Conservation (phyloP, 441 rosid genomes). For the Capsella rubella region DNA sequence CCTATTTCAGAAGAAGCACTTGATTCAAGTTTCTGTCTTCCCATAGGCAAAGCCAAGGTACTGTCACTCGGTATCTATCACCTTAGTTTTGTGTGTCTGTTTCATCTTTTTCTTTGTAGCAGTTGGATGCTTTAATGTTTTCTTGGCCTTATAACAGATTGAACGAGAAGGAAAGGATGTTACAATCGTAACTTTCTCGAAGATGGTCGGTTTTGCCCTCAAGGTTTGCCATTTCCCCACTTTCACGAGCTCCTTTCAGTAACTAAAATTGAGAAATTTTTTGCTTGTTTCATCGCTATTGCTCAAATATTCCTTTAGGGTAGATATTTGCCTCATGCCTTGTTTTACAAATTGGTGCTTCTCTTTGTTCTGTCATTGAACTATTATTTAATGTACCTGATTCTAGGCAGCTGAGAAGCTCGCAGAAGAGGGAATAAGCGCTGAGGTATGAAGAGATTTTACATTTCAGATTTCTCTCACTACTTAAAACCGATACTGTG, state of each 20-base stretch:
- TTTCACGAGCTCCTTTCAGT: background rate
- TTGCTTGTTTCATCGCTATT: background rate
- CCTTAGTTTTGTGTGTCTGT: background rate
- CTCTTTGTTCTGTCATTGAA: constrained; percentile 17
- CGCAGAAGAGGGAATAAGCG: constrained; percentile 88
- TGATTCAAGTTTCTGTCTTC: constrained; percentile 96
- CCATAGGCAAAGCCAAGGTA: constrained; percentile 98
- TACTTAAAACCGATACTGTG: background rate
- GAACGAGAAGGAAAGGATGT: constrained; percentile 98
- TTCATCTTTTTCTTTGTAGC: constrained; percentile 13
- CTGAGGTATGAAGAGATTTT: constrained; percentile 65
- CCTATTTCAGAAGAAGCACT: constrained; percentile 91
- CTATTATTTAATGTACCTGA: background rate
- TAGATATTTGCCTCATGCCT: background rate
- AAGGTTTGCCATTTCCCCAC: constrained; percentile 59
- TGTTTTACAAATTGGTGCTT: background rate
- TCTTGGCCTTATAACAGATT: constrained; percentile 55
- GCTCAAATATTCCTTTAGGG: background rate
- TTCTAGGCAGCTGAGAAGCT: constrained; percentile 91
- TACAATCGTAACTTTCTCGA: constrained; percentile 86
- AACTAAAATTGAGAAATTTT: background rate
- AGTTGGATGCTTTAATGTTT: background rate
- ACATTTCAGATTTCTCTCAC: background rate
- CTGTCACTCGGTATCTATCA: background rate
- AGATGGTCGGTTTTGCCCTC: constrained; percentile 88